These are phyloP conservation scores for Solanum sejunctum DNA, from an alignment of 257 asterid genomes.

Conservation along the genomic window DNA sequence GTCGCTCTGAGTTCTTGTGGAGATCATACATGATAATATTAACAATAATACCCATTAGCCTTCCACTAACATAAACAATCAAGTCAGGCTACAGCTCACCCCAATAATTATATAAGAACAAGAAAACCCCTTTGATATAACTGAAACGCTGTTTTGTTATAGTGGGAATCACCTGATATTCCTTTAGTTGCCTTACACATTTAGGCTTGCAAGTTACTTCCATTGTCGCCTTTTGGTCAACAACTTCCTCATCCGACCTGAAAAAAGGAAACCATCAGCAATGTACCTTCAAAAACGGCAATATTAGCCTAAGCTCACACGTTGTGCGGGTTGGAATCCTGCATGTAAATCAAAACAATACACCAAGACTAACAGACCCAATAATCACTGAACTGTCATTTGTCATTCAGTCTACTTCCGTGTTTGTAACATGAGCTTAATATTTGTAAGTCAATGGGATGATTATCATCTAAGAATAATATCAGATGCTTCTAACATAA, in stretches of 20 bases:
- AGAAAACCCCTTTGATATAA: neutral
- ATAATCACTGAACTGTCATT: neutral
- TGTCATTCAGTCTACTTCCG: neutral
- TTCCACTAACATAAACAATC: neutral
- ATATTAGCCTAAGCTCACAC: neutral
- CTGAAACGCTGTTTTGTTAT: neutral
- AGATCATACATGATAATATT: neutral
- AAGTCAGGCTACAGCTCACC: neutral
- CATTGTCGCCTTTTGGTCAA: constrained; percentile 43
- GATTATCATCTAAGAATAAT: neutral
- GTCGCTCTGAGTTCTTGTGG: neutral
- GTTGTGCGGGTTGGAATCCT: neutral
- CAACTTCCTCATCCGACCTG: constrained; percentile 57
- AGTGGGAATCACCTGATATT: constrained; percentile 33
- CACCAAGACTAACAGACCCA: neutral
- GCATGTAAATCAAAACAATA: neutral
- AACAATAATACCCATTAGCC: neutral
- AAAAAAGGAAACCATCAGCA: neutral
- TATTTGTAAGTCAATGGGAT: neutral
- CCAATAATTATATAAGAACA: neutral
- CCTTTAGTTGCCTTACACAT: constrained; percentile 42
- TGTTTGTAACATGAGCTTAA: neutral
- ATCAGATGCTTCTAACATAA: neutral
- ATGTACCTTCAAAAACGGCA: neutral
- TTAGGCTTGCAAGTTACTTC: constrained; percentile 66